Conservation (phyloP, 2,329 filamentous ascomycete genomes). For the Aspergillus eucalypticola region DNA sequence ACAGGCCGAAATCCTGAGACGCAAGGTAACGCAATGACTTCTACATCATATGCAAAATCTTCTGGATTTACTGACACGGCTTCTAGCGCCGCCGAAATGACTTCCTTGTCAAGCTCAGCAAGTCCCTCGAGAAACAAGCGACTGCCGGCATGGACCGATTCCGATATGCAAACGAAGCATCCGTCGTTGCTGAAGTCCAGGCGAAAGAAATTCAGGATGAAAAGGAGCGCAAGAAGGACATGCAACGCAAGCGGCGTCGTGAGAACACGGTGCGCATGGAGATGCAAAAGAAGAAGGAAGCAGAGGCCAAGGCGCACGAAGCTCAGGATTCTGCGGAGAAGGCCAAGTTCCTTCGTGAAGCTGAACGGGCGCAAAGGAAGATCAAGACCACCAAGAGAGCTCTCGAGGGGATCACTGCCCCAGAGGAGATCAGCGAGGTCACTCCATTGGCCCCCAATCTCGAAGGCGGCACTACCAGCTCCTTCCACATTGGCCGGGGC, state of each 20-base stretch:
- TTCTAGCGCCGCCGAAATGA: constrained; percentile 60
- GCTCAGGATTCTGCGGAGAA: constrained; percentile 81
- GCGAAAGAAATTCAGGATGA: constrained; percentile 88
- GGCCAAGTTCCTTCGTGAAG: constrained; percentile 77
- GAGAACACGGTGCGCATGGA: constrained; percentile 94
- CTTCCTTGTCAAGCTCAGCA: constrained; percentile 57
- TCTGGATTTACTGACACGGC: constrained; percentile 14
- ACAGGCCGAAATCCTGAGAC: constrained; percentile 62
- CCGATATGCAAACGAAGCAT: constrained; percentile 72
- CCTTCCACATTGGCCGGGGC: constrained; percentile 70
- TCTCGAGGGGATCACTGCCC: constrained; percentile 74
- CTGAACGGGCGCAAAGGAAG: constrained; percentile 88
- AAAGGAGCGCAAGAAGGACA: constrained; percentile 99
- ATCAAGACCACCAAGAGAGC: constrained; percentile 86
- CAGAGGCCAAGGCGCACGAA: constrained; percentile 73
- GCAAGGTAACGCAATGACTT: constrained; percentile 55
- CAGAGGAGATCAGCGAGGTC: constrained; percentile 71
- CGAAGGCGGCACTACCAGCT: constrained; percentile 81
- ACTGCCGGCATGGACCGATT: constrained; percentile 74
- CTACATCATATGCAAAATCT: neutral
- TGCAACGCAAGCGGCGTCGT: constrained; percentile 93
- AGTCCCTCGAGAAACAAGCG: constrained; percentile 67
- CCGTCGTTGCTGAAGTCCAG: constrained; percentile 82
- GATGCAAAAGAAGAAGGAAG: constrained; percentile 75
- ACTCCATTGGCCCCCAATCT: constrained; percentile 75